These are phyloP conservation scores for Paramecium sexaurelia DNA, from an alignment of 73 alveolate species.

Conservation along the genomic window DNA sequence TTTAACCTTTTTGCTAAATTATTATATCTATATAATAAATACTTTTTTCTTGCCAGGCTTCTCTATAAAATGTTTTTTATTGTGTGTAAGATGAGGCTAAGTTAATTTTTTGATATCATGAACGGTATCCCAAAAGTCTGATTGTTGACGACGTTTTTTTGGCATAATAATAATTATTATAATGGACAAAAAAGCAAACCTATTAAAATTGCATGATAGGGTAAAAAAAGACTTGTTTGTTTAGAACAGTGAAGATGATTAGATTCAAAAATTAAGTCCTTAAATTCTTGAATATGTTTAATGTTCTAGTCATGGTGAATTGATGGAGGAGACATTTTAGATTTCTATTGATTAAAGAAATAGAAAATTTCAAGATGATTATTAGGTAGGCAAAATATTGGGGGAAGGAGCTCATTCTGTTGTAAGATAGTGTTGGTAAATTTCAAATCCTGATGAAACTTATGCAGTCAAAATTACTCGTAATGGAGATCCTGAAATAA, in stretches of 20 bases:
- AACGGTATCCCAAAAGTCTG: slow-evolving; percentile 46
- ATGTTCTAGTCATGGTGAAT: slow-evolving; percentile 2
- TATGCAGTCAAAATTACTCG: slow-evolving; percentile 55
- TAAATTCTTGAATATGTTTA: neutral
- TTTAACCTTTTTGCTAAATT: slow-evolving; percentile 9
- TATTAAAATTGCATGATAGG: neutral
- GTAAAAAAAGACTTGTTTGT: slow-evolving; percentile 10
- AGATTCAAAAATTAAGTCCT: neutral
- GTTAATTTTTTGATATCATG: slow-evolving; percentile 21
- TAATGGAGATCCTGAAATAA: slow-evolving; percentile 39
- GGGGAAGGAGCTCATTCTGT: slow-evolving; percentile 62
- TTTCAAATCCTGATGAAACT: slow-evolving; percentile 46
- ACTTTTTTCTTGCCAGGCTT: slow-evolving; percentile 49
- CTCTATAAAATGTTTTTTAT: neutral
- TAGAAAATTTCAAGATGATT: slow-evolving; percentile 3
- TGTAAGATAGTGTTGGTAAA: slow-evolving; percentile 44
- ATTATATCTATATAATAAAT: neutral
- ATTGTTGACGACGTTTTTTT: slow-evolving; percentile 3
- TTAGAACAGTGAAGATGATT: neutral
- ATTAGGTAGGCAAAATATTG: slow-evolving; percentile 18
- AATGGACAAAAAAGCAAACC: slow-evolving; percentile 45
- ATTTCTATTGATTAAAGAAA: neutral
- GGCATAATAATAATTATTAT: slow-evolving; percentile 17
- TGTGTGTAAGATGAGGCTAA: slow-evolving; percentile 9
- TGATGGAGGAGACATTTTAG: slow-evolving; percentile 5